Conservation (phyloP, 2,329 filamentous ascomycete species). For the Penicillium polonicum region DNA sequence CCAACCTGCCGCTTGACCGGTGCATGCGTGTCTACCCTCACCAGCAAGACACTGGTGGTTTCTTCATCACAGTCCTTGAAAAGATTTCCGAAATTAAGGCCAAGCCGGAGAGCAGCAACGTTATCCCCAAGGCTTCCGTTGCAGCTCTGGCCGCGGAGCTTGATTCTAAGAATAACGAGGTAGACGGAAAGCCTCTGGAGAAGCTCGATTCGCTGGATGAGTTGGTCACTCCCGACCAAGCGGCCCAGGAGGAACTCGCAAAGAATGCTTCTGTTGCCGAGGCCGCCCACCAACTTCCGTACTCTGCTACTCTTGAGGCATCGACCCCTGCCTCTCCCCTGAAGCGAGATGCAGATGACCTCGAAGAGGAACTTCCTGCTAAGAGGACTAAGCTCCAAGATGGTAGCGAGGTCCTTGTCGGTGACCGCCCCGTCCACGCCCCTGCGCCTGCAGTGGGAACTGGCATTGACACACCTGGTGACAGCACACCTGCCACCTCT, state of each 20-base stretch:
- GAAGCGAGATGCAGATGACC: conserved; percentile 37
- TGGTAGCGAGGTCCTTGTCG: conserved; percentile 39
- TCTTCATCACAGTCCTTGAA: conserved; percentile 94
- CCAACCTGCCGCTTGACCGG: conserved; percentile 73
- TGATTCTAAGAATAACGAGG: conserved; percentile 34
- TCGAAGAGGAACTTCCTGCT: conserved; percentile 38
- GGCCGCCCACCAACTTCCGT: conserved; percentile 34
- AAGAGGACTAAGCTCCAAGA: conserved; percentile 48
- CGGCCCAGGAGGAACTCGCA: conserved; percentile 30
- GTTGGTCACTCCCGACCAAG: conserved; percentile 33
- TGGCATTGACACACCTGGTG: conserved; percentile 27
- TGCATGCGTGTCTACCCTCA: conserved; percentile 96
- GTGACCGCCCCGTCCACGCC: conserved; percentile 38
- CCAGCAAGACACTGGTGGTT: conserved; percentile 91
- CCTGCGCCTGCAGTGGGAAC: conserved; percentile 29
- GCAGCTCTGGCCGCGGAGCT: conserved; percentile 38
- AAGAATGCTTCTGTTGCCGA: conserved; percentile 39
- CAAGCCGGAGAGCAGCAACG: conserved; percentile 61
- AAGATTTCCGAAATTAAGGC: conserved; percentile 85
- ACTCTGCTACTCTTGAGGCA: conserved; percentile 32
- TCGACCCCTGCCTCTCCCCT: conserved; percentile 21
- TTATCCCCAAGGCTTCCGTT: conserved; percentile 40
- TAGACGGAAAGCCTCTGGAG: conserved; percentile 28
- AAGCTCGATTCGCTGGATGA: conserved; percentile 45
- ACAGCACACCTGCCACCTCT: conserved; percentile 22